A percentile compares a stretch with the other conserved stretches of the same genome.
Conservation (phyloP, 352 stramenopile genomes). For the Globisporangium polare region DNA sequence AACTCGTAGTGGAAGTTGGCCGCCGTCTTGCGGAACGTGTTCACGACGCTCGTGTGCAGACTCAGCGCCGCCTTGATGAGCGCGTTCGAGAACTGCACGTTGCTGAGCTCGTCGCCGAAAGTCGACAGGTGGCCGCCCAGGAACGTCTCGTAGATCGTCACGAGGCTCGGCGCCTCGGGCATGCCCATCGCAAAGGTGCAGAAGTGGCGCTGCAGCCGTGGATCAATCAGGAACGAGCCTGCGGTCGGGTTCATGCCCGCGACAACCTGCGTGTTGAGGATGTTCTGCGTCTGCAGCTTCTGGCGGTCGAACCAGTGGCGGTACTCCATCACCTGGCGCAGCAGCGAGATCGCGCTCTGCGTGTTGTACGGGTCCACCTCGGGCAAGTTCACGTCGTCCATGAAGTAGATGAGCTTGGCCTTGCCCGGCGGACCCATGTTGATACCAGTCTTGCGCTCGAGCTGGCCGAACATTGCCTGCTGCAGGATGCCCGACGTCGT, state of each 20-base stretch:
- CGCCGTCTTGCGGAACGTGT: slow-evolving; percentile 93
- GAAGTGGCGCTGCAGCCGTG: slow-evolving; percentile 94
- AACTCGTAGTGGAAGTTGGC: slow-evolving; percentile 98
- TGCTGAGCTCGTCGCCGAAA: slow-evolving; percentile 88
- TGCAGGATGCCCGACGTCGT: slow-evolving; percentile 92
- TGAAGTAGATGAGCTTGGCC: slow-evolving; percentile 94
- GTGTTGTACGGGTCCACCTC: slow-evolving; percentile 96
- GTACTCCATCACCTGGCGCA: slow-evolving; percentile 97
- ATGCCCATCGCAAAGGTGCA: slow-evolving; percentile 95
- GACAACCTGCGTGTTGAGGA: slow-evolving; percentile 93
- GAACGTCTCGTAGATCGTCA: slow-evolving; percentile 97
- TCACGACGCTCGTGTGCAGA: slow-evolving; percentile 88
- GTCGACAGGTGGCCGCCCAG: slow-evolving; percentile 90
- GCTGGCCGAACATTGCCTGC: slow-evolving; percentile 88
- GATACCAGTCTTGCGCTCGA: slow-evolving; percentile 94
- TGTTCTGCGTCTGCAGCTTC: slow-evolving; percentile 94
- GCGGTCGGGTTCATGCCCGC: slow-evolving; percentile 96
- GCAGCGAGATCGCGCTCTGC: slow-evolving; percentile 92
- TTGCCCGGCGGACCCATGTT: slow-evolving; percentile 94
- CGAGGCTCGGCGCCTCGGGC: slow-evolving; percentile 89
- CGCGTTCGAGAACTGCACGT: slow-evolving; percentile 83
- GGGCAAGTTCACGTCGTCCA: slow-evolving; percentile 96
- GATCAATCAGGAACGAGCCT: slow-evolving; percentile 93
- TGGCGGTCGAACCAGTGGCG: slow-evolving; percentile 90
- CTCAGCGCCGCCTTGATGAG: slow-evolving; percentile 94